phyloP scores from a whole-genome alignment of 2,329 filamentous ascomycete species.

The Nectriaceae sp. region DNA sequence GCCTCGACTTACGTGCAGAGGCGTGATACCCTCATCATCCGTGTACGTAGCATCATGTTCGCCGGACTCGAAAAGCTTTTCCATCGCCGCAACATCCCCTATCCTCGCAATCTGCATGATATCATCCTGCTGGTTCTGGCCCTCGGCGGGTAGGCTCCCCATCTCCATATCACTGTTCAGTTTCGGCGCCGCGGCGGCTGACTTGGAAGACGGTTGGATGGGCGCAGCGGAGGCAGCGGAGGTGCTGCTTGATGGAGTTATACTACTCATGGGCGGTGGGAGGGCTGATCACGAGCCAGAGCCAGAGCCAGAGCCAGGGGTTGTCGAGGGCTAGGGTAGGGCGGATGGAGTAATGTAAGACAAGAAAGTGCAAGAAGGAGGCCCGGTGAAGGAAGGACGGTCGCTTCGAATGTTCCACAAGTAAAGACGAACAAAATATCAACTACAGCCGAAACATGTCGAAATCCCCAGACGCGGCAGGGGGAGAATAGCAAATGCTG shows the following conservation, averaged over 20 bases:
- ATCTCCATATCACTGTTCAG: slow-evolving; percentile 60
- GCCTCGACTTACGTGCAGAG: slow-evolving; percentile 73
- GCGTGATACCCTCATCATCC: slow-evolving; percentile 93
- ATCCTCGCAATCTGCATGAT: slow-evolving; percentile 94
- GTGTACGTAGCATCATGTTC: slow-evolving; percentile 80
- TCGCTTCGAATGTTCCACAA: background rate
- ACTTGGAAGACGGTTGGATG: slow-evolving; percentile 58
- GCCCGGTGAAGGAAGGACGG: background rate
- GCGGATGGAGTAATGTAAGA: background rate
- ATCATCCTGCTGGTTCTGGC: slow-evolving; percentile 60
- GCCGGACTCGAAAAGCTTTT: slow-evolving; percentile 83
- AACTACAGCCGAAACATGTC: slow-evolving; percentile 16
- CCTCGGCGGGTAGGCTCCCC: slow-evolving; percentile 48
- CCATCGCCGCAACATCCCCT: slow-evolving; percentile 83
- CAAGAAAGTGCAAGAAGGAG: background rate
- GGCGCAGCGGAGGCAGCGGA: slow-evolving; percentile 45
- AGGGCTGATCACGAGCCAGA: background rate
- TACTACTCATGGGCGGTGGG: slow-evolving; percentile 42
- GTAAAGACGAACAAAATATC: background rate
- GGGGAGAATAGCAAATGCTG: slow-evolving; percentile 18
- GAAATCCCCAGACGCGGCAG: slow-evolving; percentile 10
- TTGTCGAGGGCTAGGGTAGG: background rate
- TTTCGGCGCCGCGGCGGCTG: slow-evolving; percentile 53
- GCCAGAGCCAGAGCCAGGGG: background rate
- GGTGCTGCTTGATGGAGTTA: slow-evolving; percentile 36